A percentile compares a stretch with the other conserved stretches of the same genome.
These are phyloP conservation scores for Amanita rimosa DNA, from an alignment of 768 basidiomycete genomes.

Conservation along the genomic window DNA sequence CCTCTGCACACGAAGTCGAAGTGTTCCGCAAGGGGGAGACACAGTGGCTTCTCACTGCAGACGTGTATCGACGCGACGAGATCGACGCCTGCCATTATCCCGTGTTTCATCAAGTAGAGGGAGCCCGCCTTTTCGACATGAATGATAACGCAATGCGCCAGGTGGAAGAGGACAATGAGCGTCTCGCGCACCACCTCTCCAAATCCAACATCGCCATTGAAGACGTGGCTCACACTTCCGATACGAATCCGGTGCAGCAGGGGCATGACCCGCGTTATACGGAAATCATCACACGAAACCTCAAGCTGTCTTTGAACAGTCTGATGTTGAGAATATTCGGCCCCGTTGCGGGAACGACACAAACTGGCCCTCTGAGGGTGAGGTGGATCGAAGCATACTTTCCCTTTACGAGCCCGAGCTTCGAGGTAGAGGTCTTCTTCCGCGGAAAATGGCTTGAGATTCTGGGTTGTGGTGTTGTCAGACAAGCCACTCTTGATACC, in stretches of 20 bases:
- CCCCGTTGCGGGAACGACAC: slow-evolving; percentile 32
- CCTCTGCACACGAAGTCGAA: slow-evolving; percentile 97
- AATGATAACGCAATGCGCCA: slow-evolving; percentile 45
- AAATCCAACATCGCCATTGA: slow-evolving; percentile 76
- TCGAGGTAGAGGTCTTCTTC: slow-evolving; percentile 96
- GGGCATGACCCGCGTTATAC: slow-evolving; percentile 67
- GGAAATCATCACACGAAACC: slow-evolving; percentile 64
- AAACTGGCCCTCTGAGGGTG: slow-evolving; percentile 68
- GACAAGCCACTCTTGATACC: slow-evolving; percentile 78
- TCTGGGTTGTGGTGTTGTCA: slow-evolving; percentile 85
- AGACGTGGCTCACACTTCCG: slow-evolving; percentile 66
- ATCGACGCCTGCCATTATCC: slow-evolving; percentile 96
- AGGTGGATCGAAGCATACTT: slow-evolving; percentile 98
- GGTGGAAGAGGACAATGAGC: slow-evolving; percentile 61
- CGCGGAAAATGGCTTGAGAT: slow-evolving; percentile 97
- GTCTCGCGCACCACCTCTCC: slow-evolving; percentile 47
- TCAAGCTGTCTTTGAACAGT: slow-evolving; percentile 85
- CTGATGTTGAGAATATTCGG: slow-evolving; percentile 80
- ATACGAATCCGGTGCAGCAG: slow-evolving; percentile 72
- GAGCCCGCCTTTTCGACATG: slow-evolving; percentile 69
- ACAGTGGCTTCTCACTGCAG: slow-evolving; percentile 86
- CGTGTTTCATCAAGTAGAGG: slow-evolving; percentile 98
- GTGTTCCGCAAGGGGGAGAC: slow-evolving; percentile 68
- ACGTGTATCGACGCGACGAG: slow-evolving; percentile 97
- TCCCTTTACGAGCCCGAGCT: slow-evolving; percentile 96